phyloP scores from a whole-genome alignment of 2,329 filamentous ascomycete species.

The Trichoderma atrobrunneum region DNA sequence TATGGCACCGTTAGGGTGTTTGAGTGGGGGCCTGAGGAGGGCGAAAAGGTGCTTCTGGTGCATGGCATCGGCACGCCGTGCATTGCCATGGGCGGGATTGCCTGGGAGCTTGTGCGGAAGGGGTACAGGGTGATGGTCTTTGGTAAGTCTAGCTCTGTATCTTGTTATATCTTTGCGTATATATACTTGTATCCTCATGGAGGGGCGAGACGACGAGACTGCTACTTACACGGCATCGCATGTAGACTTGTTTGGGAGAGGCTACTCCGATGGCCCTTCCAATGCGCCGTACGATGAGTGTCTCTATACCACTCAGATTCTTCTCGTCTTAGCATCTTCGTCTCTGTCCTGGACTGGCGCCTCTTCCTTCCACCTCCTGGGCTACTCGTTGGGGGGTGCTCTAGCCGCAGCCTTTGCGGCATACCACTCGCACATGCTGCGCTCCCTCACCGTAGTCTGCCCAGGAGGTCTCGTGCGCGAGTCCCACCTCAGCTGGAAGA shows the following conservation, averaged over 20 bases:
- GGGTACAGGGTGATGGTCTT: slow-evolving; percentile 80
- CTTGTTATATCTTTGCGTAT: not conserved
- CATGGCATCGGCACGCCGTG: slow-evolving; percentile 82
- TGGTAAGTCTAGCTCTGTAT: slow-evolving; percentile 43
- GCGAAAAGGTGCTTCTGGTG: slow-evolving; percentile 69
- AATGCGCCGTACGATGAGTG: slow-evolving; percentile 59
- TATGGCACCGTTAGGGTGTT: slow-evolving; percentile 73
- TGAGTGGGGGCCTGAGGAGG: slow-evolving; percentile 73
- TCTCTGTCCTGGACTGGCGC: slow-evolving; percentile 52
- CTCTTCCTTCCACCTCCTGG: slow-evolving; percentile 65
- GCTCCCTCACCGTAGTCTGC: slow-evolving; percentile 63
- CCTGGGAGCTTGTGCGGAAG: slow-evolving; percentile 59
- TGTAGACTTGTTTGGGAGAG: slow-evolving; percentile 70
- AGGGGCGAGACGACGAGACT: not conserved
- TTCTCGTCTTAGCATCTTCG: slow-evolving; percentile 64
- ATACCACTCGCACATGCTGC: slow-evolving; percentile 63
- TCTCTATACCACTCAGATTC: slow-evolving; percentile 64
- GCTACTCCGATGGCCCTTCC: slow-evolving; percentile 68
- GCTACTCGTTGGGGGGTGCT: slow-evolving; percentile 78
- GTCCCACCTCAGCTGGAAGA: slow-evolving; percentile 58
- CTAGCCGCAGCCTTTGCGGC: slow-evolving; percentile 68
- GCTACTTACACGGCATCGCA: not conserved
- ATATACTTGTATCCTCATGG: not conserved
- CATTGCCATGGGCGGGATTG: slow-evolving; percentile 64
- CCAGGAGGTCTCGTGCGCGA: slow-evolving; percentile 66